Evolutionary conservation across 2,329 filamentous ascomycete genomes (phyloP).

Genomic region (Neodidymelliopsis sp.): DNA sequence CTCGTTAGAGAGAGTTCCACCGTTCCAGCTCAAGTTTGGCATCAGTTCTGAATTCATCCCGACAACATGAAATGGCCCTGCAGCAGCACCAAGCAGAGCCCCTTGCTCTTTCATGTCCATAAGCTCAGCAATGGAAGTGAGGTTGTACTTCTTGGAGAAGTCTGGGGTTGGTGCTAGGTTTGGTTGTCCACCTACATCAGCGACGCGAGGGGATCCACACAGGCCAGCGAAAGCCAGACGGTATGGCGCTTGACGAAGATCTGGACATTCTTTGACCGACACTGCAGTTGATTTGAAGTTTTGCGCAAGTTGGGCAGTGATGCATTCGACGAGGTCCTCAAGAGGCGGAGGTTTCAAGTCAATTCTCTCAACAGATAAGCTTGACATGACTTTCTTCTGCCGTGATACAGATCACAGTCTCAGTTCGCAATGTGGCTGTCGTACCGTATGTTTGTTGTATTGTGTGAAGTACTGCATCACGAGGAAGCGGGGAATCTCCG

Average conservation of each 20-base stretch:
- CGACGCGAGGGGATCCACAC: conserved; percentile 50
- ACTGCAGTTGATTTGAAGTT: conserved; percentile 7
- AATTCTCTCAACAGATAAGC: background rate
- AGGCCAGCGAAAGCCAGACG: conserved; percentile 52
- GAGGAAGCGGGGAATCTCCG: too few relatives aligned
- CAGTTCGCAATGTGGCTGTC: too few relatives aligned
- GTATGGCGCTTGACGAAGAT: conserved; percentile 51
- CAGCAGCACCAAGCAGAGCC: conserved; percentile 25
- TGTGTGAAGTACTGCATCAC: too few relatives aligned
- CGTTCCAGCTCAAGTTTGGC: conserved; percentile 20
- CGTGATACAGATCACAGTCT: too few relatives aligned
- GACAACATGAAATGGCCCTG: conserved; percentile 24
- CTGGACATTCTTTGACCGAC: conserved; percentile 43
- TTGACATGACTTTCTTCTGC: too few relatives aligned
- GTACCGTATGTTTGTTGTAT: too few relatives aligned
- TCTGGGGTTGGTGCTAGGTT: conserved; percentile 29
- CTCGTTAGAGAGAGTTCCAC: conserved; percentile 6
- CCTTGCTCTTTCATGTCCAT: conserved; percentile 24
- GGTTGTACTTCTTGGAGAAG: conserved; percentile 16
- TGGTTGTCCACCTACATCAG: conserved; percentile 55
- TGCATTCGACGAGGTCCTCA: conserved; percentile 4
- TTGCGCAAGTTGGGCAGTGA: background rate
- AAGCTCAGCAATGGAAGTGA: conserved; percentile 14
- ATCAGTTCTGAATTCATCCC: conserved; percentile 26
- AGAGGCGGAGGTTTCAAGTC: conserved; percentile 4